These are phyloP conservation scores for Pichia terricola DNA, from an alignment of 1,139 yeast species.

Conservation along the genomic window DNA sequence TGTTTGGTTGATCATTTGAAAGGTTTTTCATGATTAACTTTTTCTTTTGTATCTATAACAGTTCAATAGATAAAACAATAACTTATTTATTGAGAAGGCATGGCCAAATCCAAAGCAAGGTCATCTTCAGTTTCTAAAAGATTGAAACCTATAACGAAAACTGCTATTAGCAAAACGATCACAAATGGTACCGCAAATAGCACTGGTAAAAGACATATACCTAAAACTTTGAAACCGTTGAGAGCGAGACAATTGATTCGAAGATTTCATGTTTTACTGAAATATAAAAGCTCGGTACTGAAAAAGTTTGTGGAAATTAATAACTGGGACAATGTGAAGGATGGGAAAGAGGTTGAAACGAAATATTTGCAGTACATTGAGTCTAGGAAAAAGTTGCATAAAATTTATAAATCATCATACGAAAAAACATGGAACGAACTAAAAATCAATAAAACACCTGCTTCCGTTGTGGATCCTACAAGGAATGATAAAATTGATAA, in stretches of 20 bases:
- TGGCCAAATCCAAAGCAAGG: too few relatives aligned
- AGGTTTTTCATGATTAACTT: too few relatives aligned
- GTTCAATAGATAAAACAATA: too few relatives aligned
- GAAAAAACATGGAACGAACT: conserved; percentile 8
- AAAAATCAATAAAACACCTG: conserved; percentile 19
- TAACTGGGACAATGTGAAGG: conserved; percentile 13
- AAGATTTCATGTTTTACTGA: conserved; percentile 55
- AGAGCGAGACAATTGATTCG: conserved; percentile 60
- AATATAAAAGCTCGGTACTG: conserved; percentile 36
- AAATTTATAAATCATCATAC: conserved; percentile 9
- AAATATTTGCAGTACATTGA: conserved; percentile 18
- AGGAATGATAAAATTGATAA: conserved; percentile 6
- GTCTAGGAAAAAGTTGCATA: background rate
- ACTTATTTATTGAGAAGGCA: too few relatives aligned
- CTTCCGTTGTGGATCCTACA: conserved; percentile 4
- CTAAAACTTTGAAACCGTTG: conserved; percentile 47
- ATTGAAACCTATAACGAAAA: too few relatives aligned
- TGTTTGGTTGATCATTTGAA: too few relatives aligned
- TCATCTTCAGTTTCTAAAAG: too few relatives aligned
- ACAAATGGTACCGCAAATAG: too few relatives aligned
- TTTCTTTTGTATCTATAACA: too few relatives aligned
- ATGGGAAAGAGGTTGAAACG: conserved; percentile 15
- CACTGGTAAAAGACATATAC: conserved; percentile 5
- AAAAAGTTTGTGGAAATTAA: conserved; percentile 15
- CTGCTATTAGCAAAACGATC: too few relatives aligned